Conservation (phyloP, 345 rosid genomes). For the Eutrema yunnanense region DNA sequence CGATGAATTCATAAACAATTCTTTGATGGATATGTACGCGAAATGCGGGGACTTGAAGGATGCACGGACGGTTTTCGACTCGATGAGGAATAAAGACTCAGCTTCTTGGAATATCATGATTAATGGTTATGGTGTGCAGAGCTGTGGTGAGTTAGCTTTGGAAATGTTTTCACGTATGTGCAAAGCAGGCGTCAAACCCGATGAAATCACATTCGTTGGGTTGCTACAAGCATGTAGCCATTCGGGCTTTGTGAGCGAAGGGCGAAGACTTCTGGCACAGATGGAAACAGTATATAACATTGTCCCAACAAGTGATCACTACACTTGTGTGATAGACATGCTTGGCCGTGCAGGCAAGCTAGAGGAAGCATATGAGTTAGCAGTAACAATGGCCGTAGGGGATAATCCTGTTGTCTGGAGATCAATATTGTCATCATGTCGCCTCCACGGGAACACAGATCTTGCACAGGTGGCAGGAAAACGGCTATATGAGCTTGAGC, state of each 20-base stretch:
- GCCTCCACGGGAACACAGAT: conserved; percentile 36
- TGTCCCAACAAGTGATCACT: conserved; percentile 56
- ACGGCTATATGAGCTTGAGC: conserved; percentile 36
- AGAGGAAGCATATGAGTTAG: conserved; percentile 54
- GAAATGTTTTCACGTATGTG: conserved; percentile 46
- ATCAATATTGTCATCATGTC: conserved; percentile 48
- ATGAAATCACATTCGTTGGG: conserved; percentile 56
- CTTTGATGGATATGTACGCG: conserved; percentile 56
- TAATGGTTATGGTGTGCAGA: conserved; percentile 53
- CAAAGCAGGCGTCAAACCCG: conserved; percentile 33
- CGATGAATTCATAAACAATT: conserved; percentile 32
- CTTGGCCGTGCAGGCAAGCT: conserved; percentile 60
- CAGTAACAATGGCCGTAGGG: conserved; percentile 35
- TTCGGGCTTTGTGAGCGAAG: conserved; percentile 48
- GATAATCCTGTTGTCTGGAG: conserved; percentile 55
- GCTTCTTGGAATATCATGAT: conserved; percentile 70
- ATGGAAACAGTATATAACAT: conserved; percentile 43
- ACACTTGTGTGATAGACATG: conserved; percentile 63
- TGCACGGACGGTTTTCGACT: conserved; percentile 42
- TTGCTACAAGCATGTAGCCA: conserved; percentile 61
- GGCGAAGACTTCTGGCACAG: conserved; percentile 30
- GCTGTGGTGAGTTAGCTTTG: conserved; percentile 46
- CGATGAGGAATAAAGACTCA: conserved; percentile 38
- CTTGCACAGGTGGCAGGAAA: conserved; percentile 37
- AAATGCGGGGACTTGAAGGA: conserved; percentile 57